Conservation (phyloP, 108 stramenopile genomes). For the Schizochytrium sp. region DNA sequence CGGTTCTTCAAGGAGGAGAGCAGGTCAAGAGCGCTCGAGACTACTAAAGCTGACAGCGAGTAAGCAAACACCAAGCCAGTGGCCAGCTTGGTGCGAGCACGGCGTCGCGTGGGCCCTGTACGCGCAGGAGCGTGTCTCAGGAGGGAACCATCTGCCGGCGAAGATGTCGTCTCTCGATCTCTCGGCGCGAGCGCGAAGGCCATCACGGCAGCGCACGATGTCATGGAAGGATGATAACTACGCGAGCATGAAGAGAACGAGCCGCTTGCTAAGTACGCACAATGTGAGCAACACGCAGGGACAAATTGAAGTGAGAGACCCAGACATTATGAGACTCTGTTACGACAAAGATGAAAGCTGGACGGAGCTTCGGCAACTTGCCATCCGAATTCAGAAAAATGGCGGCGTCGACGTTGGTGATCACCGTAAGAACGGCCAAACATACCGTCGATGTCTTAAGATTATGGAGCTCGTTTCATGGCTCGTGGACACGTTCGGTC, state of each 20-base stretch:
- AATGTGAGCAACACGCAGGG: background rate
- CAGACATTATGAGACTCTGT: background rate
- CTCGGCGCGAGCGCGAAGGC: too few species aligned
- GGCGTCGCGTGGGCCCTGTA: too few species aligned
- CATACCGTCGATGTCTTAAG: background rate
- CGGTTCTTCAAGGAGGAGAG: too few species aligned
- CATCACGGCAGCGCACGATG: too few species aligned
- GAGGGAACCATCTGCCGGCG: too few species aligned
- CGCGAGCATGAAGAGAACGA: background rate
- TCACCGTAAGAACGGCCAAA: background rate
- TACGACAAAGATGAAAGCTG: background rate
- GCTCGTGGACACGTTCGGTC: background rate
- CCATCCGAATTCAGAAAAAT: constrained; percentile 1
- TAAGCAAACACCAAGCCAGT: too few species aligned
- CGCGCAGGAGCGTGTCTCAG: too few species aligned
- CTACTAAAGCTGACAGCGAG: too few species aligned
- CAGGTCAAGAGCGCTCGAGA: too few species aligned
- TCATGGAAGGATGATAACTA: too few species aligned
- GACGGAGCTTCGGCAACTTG: background rate
- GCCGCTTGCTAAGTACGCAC: background rate
- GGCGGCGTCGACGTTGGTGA: background rate
- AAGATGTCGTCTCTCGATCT: too few species aligned
- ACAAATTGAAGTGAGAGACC: background rate
- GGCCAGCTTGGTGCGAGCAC: too few species aligned
- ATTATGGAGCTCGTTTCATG: background rate